Evolutionary conservation across 192 early-diverging fungal genomes (phyloP).

Genomic region (Coemansia sp.): DNA sequence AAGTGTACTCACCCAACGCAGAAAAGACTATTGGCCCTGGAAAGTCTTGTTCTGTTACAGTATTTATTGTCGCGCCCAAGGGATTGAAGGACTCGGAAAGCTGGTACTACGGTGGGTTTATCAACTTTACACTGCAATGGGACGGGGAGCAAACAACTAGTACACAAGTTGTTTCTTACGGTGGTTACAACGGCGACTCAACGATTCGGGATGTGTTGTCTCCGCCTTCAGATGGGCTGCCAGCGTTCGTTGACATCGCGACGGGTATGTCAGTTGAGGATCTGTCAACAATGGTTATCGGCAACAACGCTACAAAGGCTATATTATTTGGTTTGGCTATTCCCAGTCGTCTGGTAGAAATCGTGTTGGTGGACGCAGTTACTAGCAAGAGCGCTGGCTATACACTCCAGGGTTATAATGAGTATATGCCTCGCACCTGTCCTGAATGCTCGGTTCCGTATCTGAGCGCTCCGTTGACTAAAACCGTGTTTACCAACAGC

Average conservation of each 20-base stretch:
- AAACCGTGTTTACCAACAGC: slow-evolving; percentile 23
- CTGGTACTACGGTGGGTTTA: slow-evolving; percentile 54
- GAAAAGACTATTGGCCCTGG: slow-evolving; percentile 28
- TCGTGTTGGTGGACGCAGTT: slow-evolving; percentile 20
- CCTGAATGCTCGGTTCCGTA: slow-evolving; percentile 11
- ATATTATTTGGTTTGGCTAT: slow-evolving; percentile 20
- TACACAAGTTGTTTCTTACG: slow-evolving; percentile 40
- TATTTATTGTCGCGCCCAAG: slow-evolving; percentile 32
- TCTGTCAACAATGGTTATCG: slow-evolving; percentile 19
- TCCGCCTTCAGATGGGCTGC: slow-evolving; percentile 12
- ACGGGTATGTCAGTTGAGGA: slow-evolving; percentile 4
- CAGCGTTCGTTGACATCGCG: slow-evolving; percentile 15
- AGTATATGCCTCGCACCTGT: slow-evolving; percentile 20
- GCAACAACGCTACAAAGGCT: background rate
- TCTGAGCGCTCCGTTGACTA: background rate
- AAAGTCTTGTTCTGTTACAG: slow-evolving; percentile 11
- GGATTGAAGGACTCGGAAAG: slow-evolving; percentile 33
- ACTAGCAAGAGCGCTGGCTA: slow-evolving; percentile 28
- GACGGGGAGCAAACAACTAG: slow-evolving; percentile 6
- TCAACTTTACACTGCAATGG: slow-evolving; percentile 37
- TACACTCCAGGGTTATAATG: slow-evolving; percentile 21
- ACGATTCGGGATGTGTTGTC: slow-evolving; percentile 24
- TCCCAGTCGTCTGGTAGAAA: slow-evolving; percentile 23
- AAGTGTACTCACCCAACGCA: slow-evolving; percentile 7
- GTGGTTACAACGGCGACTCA: slow-evolving; percentile 52